A percentile compares a stretch with the other conserved stretches of the same genome.
phyloP scores from a whole-genome alignment of 139 green algal species.

The Asterochloris sp. region DNA sequence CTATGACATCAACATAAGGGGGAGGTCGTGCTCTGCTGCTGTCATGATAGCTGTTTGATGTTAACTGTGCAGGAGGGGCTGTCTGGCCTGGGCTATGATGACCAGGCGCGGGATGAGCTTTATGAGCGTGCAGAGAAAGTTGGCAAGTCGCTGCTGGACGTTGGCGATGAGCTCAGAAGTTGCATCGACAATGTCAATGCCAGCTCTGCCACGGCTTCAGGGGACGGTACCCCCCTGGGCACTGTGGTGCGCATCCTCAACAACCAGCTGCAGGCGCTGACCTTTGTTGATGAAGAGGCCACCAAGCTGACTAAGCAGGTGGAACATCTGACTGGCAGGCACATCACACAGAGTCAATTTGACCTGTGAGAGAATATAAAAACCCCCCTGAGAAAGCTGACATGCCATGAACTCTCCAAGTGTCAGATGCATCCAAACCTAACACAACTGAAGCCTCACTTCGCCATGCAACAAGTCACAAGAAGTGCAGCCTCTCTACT shows the following conservation, averaged over 20 bases:
- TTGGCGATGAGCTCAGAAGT: constrained; percentile 51
- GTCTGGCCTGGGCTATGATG: constrained; percentile 36
- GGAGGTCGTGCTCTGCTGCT: neutral
- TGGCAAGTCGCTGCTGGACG: constrained; percentile 32
- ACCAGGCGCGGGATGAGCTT: constrained; percentile 56
- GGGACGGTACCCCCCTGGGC: constrained; percentile 61
- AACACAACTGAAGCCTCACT: no score
- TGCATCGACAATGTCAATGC: constrained; percentile 54
- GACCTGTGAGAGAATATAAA: neutral
- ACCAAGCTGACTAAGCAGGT: constrained; percentile 6
- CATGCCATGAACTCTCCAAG: no score
- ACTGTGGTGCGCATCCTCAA: constrained; percentile 85
- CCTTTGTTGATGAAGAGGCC: constrained; percentile 34
- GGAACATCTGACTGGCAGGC: constrained; percentile 8
- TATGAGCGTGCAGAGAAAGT: constrained; percentile 52
- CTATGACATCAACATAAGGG: neutral
- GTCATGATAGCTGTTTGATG: neutral
- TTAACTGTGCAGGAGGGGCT: constrained; percentile 37
- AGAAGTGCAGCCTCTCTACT: no score
- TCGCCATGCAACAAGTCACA: no score
- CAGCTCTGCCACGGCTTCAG: constrained; percentile 37
- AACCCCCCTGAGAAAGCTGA: no score
- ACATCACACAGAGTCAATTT: neutral
- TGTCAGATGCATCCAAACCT: no score
- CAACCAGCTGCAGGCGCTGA: constrained; percentile 85